Percentiles rank a stretch among this genome's conserved stretches.
These are phyloP conservation scores for Fusarium goolgardi DNA, from an alignment of 2,329 filamentous ascomycete genomes.

Conservation along the genomic window DNA sequence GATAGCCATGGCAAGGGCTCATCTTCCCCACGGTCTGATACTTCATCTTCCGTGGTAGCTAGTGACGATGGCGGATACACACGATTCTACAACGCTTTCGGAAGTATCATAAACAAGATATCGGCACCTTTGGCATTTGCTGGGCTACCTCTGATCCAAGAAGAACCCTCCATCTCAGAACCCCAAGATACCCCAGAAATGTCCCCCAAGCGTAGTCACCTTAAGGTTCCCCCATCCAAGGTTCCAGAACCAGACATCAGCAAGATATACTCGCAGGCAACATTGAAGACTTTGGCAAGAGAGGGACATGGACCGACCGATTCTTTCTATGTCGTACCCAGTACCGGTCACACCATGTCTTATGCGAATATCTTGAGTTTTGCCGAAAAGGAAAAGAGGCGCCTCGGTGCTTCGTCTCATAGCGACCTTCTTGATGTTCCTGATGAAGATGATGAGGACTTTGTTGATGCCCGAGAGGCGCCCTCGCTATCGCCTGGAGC, in stretches of 20 bases:
- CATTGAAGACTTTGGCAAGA: constrained; percentile 80
- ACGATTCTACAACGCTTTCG: constrained; percentile 92
- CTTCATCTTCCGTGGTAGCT: constrained; percentile 25
- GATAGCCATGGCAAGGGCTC: constrained; percentile 44
- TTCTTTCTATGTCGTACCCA: constrained; percentile 95
- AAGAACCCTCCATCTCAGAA: constrained; percentile 56
- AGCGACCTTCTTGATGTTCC: constrained; percentile 60
- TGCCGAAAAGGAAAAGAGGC: constrained; percentile 73
- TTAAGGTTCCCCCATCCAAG: constrained; percentile 50
- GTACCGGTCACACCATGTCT: constrained; percentile 88
- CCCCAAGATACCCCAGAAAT: constrained; percentile 53
- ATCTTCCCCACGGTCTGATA: constrained; percentile 46
- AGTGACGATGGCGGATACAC: constrained; percentile 82
- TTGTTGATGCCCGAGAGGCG: constrained; percentile 86
- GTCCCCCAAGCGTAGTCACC: constrained; percentile 54
- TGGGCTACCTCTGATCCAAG: constrained; percentile 79
- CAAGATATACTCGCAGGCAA: constrained; percentile 86
- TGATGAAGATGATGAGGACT: constrained; percentile 83
- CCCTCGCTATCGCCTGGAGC: constrained; percentile 59
- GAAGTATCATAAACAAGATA: constrained; percentile 86
- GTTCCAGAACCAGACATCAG: constrained; percentile 73
- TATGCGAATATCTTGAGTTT: constrained; percentile 89
- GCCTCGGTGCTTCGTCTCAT: constrained; percentile 64
- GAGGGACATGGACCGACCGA: constrained; percentile 73
- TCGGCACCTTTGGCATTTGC: constrained; percentile 94